Percentiles rank a stretch among this genome's conserved stretches.
phyloP scores from a whole-genome alignment of 202 grass and related monocot genomes.

The Bolboschoenoplectus hybrid region DNA sequence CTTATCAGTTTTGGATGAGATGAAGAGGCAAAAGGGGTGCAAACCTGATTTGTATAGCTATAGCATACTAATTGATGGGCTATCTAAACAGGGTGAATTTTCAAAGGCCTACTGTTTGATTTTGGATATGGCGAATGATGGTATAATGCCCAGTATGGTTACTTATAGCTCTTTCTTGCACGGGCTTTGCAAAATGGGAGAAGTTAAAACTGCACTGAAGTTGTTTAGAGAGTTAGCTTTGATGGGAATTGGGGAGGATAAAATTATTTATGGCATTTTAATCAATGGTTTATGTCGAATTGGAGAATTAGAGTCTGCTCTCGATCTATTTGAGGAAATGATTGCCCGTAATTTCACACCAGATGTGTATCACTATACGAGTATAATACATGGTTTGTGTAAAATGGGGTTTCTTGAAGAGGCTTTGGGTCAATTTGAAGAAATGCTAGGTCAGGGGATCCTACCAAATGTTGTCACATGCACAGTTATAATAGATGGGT shows the following conservation, averaged over 20 bases:
- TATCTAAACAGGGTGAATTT: conserved; percentile 67
- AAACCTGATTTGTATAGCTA: conserved; percentile 71
- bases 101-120: conserved; percentile 50
- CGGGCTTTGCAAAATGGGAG: conserved; percentile 64
- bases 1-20: conserved; percentile 51
- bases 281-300: conserved; percentile 69
- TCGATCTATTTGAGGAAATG: conserved; percentile 73
- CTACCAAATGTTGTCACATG: conserved; percentile 72
- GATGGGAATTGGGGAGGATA: conserved; percentile 57
- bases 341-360: conserved; percentile 51
- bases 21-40: conserved; percentile 52
- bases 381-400: conserved; percentile 67
- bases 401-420: conserved; percentile 60
- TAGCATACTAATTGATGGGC: conserved; percentile 71
- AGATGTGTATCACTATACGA: conserved; percentile 77
- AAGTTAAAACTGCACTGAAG: conserved; percentile 48
- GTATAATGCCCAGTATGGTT: conserved; percentile 54
- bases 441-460: conserved; percentile 66
- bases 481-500: conserved; percentile 64
- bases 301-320: conserved; percentile 55
- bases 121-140: conserved; percentile 61
- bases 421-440: conserved; percentile 55
- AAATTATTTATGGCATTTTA: conserved; percentile 71
- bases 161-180: conserved; percentile 72
- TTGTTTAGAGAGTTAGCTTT: conserved; percentile 55